Evolutionary conservation across 176 grass and related monocot species (phyloP), one percentile per base, ranked within the genome.

Genomic region (Hordeum marinum): DNA sequence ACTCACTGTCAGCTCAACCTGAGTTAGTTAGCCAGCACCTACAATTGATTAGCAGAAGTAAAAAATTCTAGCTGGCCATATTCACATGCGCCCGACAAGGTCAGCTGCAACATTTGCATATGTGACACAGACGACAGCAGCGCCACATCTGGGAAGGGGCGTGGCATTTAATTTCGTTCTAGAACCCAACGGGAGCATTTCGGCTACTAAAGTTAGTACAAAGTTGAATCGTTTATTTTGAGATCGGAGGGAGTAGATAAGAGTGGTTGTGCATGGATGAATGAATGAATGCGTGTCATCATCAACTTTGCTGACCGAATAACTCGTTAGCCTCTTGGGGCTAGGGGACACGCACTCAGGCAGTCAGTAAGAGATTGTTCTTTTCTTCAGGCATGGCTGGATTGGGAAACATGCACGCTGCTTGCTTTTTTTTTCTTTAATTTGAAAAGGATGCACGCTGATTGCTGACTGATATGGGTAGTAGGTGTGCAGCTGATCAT

Each of bases 281-380:
- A 45, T 43, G 62, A 40, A 17, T 55, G n/a, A 21, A 45, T 43
- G 69, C 40, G 13, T 61, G 27, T 72, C 74, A 50, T 77, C 72
- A 78, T 83, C 87, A 78, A 88, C 41, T 79, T 88, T 79, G 74
- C 65, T 84, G 87, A 79, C 75, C 43, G 32, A 83, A 78, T 83
- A 63, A 83, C 63, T 77, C 35, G 3, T 17, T 40, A 23, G 62
- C 17, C 39, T 41, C 55, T 25, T 4, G 20, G 69, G 63, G 21
- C 39, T 58, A 48, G 76, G 58, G 85, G 85, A 69, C 18, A 76
- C 14, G 52, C 52, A 20, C 2, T 55, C 9, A 11, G 70, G 81
- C 79, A 77, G 79, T 13, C 71, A 82, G 10, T 23, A 15, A 23
- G 64, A 32, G 34, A 3, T 37, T 68, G 23, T 24, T 86, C 54